Evolutionary conservation across 805 yeast species (phyloP), one percentile per base, ranked within the genome.

Genomic region (Candida verbasci): DNA sequence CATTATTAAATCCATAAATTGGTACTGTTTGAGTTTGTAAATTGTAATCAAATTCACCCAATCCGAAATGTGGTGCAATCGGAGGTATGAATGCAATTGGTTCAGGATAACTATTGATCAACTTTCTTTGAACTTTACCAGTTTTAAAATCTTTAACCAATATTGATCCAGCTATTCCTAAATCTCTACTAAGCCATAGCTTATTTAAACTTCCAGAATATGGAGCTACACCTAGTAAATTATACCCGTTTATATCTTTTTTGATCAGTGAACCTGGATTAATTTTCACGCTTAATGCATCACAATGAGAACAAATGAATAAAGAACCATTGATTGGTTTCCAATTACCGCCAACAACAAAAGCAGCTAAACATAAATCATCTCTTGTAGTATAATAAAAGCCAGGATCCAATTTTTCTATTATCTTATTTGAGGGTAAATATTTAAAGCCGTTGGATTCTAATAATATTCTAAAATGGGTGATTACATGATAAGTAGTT

Each of bases 321-420:
- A 86, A 91, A 1, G 80, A 77, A 37, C 87, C 86, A 34, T 70
- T 62, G 17, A 72, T 72, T 2, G 84, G 60, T 12, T 39, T 41
- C 73, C 73, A 67, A 12, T 57, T 48, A 4, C 50, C 55, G 3
- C 73, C 73, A 3, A 62, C 47, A 3, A 53, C 45, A 39, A 64
- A 67, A 1, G 70, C 70, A n/a, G 57, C 58, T 22, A 66, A 37
- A 2, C 65, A 35, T 30, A 52, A 52, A 27, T 58, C 69, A 30
- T 55, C 63, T 40, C 62, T 49, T 12, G 51, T 39, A 9, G 63
- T 56, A 41, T 36, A 62, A 45, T 49, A 64, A 37, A 43, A 20
- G 45, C 56, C 56, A 11, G 56, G 54, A 4, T 33, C 31, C 18
- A 48, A 31, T 17, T 38, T 30, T 6, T 29, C 23, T 11, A 49